These are phyloP conservation scores for Fistulinella cinereoalba DNA, from an alignment of 1,284 basidiomycete genomes.

Conservation along the genomic window DNA sequence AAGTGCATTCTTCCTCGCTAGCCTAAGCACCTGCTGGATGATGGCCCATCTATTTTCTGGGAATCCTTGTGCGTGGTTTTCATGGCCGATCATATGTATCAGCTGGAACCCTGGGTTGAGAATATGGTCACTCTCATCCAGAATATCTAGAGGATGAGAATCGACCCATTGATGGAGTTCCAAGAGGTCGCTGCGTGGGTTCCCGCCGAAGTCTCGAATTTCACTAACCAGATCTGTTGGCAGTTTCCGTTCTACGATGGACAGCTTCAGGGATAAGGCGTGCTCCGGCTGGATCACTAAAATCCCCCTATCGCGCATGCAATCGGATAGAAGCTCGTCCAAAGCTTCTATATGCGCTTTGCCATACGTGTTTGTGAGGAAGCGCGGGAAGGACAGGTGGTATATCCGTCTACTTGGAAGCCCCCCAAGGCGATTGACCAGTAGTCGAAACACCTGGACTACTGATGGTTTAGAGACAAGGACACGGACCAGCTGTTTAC, in stretches of 20 bases:
- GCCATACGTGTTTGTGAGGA: conserved; percentile 15
- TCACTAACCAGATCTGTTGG: background rate
- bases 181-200: too few species aligned
- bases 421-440: conserved; percentile 42
- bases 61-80: background rate
- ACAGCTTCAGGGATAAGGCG: conserved; percentile 47
- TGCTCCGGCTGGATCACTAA: conserved; percentile 53
- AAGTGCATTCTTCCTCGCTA: too few species aligned
- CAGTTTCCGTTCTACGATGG: too few species aligned
- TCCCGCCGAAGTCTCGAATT: too few species aligned
- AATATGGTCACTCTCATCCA: background rate
- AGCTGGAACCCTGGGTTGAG: background rate
- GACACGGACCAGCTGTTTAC: conserved; percentile 43
- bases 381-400: conserved; percentile 45
- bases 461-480: conserved; percentile 44
- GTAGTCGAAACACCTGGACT: conserved; percentile 45
- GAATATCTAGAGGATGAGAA: background rate
- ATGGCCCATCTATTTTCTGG: background rate
- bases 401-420: conserved; percentile 44
- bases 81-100: background rate
- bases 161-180: background rate
- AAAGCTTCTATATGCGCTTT: too few species aligned
- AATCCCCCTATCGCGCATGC: conserved; percentile 40
- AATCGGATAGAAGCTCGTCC: conserved; percentile 36
- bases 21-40: background rate